Evolutionary conservation across 371 early-diverging fungal species (phyloP).

Genomic region (Mucor mucedo): DNA sequence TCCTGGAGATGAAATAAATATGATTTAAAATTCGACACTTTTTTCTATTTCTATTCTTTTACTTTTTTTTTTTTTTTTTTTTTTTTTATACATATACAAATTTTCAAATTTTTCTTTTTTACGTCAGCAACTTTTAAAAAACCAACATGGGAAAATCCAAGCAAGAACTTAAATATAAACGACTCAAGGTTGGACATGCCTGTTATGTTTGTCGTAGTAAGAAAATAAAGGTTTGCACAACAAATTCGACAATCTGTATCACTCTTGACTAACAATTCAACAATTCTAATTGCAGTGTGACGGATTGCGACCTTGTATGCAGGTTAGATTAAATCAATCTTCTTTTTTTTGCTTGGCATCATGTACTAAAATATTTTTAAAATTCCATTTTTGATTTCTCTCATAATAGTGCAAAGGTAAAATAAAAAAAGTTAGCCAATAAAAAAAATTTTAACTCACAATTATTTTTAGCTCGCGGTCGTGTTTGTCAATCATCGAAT

Average conservation of each 20-base stretch:
- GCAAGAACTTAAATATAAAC: slow-evolving; percentile 33
- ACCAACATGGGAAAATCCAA: slow-evolving; percentile 25
- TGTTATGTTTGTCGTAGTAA: slow-evolving; percentile 38
- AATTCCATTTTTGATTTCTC: neutral
- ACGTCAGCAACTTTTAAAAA: neutral
- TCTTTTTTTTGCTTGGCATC: neutral
- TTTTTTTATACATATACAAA: neutral
- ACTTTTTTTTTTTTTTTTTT: neutral
- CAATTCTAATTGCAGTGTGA: slow-evolving; percentile 23
- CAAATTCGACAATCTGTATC: neutral
- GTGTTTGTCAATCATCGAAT: too few species aligned
- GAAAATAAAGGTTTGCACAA: slow-evolving; percentile 34
- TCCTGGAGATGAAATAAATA: slow-evolving; percentile 3
- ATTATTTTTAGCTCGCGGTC: too few species aligned
- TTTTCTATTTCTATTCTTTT: slow-evolving; percentile 1
- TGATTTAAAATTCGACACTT: too few species aligned
- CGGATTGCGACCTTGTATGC: slow-evolving; percentile 38
- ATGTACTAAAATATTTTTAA: neutral
- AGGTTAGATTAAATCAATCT: slow-evolving; percentile 19
- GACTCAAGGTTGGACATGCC: slow-evolving; percentile 40
- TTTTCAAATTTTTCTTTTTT: neutral
- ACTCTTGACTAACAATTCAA: neutral
- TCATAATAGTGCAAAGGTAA: slow-evolving; percentile 32
- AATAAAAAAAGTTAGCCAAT: slow-evolving; percentile 1
- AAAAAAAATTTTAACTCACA: neutral